Evolutionary conservation across 2,329 filamentous ascomycete species (phyloP), one percentile per base, ranked within the genome.

Genomic region (Mycosphaerelloides madeirae): DNA sequence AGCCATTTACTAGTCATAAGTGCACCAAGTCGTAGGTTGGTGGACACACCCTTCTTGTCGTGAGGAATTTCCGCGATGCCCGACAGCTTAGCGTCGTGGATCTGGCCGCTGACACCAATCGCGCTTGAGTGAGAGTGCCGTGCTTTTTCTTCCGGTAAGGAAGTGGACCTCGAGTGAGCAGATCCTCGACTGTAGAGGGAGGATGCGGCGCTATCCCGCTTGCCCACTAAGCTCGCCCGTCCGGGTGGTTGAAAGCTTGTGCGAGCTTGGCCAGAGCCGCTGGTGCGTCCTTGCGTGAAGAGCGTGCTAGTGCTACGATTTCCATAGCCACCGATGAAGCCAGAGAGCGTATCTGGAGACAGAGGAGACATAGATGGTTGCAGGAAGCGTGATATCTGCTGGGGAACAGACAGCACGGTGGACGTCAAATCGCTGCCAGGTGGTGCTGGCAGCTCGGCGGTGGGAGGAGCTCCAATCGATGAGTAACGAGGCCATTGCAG

Each of bases 1-100:
- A 93, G 77, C 87, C 86, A 93, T 61, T 90, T 90, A 73, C 84
- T 89, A 18, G 89, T 87, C 48, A 87, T 89, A 72, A 93, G 81
- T 2, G 86, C 88, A 3, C 84, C 86, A 13, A 88, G 82, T 2
- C 87, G 77, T 16, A 93, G 75, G 58, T 89, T 46, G 22, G 29
- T 20, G 11, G 31, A 39, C 7, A 44, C 37, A 12, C 31, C 22
- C 20, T 46, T 46, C 20, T 46, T 44, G 31, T 62, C 57, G 41
- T 59, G 63, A 22, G 68, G 61, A 20, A 63, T 57, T 37, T 61
- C 58, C 11, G 52, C 53, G 32, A 53, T 71, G 28, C 68, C 65
- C 46, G 67, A 78, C 15, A 84, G 67, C 1, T 82, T 80, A 2
- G 81, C 81, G 47, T 76, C 79, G 51, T 81, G 77, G 20, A 38